Conservation (phyloP, 2,329 filamentous ascomycete species). For the Pseudogymnoascus sp. region DNA sequence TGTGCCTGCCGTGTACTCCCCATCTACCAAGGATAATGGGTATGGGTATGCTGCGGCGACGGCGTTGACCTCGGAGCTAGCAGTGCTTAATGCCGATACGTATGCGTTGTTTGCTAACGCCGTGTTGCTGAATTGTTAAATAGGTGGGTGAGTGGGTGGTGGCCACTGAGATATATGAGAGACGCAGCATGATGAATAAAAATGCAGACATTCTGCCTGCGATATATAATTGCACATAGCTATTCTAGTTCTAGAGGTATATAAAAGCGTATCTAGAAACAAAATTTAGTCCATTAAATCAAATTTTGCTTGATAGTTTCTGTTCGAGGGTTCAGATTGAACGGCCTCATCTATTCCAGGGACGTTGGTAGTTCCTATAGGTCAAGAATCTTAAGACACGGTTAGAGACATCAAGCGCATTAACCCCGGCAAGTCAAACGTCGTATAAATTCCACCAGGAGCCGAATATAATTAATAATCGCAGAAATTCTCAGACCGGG, state of each 20-base stretch:
- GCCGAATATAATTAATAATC: neutral
- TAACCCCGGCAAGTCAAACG: neutral
- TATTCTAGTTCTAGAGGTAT: neutral
- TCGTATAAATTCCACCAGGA: neutral
- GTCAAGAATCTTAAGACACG: neutral
- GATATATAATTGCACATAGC: neutral
- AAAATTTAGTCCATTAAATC: neutral
- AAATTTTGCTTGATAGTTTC: neutral
- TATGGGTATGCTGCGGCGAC: constrained; percentile 47
- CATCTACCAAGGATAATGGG: constrained; percentile 51
- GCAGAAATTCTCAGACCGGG: neutral
- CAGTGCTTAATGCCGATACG: constrained; percentile 57
- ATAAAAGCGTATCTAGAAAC: neutral
- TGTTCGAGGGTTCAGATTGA: neutral
- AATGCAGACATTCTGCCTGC: neutral
- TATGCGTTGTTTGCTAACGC: constrained; percentile 48
- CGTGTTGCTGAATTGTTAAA: constrained; percentile 34
- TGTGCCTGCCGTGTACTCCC: constrained; percentile 41
- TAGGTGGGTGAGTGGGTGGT: neutral
- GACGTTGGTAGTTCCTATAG: neutral
- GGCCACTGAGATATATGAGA: neutral
- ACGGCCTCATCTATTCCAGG: neutral
- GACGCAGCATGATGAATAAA: neutral
- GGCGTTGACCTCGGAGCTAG: constrained; percentile 39
- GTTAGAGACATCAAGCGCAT: neutral